Base-by-base conservation (phyloP, 352 stramenopile genomes). In the Globisporangium nagaii region DNA sequence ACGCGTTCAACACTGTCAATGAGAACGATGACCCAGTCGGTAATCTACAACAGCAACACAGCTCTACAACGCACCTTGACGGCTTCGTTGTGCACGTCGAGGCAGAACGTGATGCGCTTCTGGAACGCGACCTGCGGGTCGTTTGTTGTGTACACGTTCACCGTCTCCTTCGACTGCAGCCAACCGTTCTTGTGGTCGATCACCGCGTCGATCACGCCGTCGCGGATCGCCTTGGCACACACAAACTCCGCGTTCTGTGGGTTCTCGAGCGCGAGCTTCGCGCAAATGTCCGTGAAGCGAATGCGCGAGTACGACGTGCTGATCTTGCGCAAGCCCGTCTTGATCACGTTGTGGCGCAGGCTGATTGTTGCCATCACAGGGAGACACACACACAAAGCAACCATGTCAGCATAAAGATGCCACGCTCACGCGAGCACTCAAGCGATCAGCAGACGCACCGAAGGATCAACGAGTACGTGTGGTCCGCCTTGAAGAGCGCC, bases 31-130 rank as follows among this genome's bases (percentile, higher is more conserved):
- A 35, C 15, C 35, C 28, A 48, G 15, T 22, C 27, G 13, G 15
- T 22, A 22, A 28, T 17, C 7, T 12, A 44, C 8, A 15, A 11
- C 15, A 50, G 1, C n/a, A 35, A 28, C 19, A 49, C 37, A 44
- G 30, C 40, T n/a, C 31, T 43, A 34, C 19, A 36, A 45, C 30
- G 17, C 10, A 83, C 73, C 73, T 98, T 96, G 30, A 99, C 93
- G 36, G 97, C 97, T 75, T 99, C 96, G 69, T 98, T 99, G 78
- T 99, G 96, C 43, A 98, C 97, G 39, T 98, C 97, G 31, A 99
- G 78, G 75, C 96, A 99, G 67, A 99, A 99, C 4, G 91, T 94
- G 70, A 99, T 98, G 67, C 97, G 92, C 52, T 90, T 86, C 65
- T 99, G 91, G 70, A 99, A 99, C 12, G 95, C 96, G 58, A 93